Conservation (phyloP, 805 yeast genomes). For the Schwanniomyces pseudopolymorphus region DNA sequence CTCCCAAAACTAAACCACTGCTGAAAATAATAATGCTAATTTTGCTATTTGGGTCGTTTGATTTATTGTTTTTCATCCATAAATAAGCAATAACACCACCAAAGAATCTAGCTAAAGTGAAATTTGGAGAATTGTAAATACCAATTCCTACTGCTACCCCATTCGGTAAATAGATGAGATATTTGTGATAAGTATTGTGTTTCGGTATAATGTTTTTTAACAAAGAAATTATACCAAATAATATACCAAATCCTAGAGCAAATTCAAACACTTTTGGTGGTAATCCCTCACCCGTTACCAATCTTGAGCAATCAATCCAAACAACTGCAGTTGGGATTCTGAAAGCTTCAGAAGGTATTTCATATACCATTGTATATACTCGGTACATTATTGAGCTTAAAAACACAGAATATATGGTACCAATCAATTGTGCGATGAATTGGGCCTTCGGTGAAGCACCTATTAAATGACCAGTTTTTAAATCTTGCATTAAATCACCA, state of each 20-base stretch:
- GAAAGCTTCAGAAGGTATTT: conserved; percentile 78
- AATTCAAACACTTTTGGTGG: conserved; percentile 74
- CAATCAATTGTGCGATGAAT: conserved; percentile 84
- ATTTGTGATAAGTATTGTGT: conserved; percentile 34
- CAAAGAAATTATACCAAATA: conserved; percentile 70
- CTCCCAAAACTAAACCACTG: conserved; percentile 91
- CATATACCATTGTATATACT: conserved; percentile 77
- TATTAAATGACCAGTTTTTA: conserved; percentile 87
- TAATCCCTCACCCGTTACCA: conserved; percentile 86
- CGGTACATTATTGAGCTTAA: conserved; percentile 80
- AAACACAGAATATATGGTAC: conserved; percentile 80
- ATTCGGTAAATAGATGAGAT: conserved; percentile 68
- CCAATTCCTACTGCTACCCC: conserved; percentile 99
- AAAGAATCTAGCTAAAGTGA: conserved; percentile 87
- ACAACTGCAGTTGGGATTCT: conserved; percentile 93
- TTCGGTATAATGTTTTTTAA: conserved; percentile 56
- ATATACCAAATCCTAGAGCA: conserved; percentile 58
- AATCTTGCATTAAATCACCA: conserved; percentile 96
- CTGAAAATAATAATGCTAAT: conserved; percentile 84
- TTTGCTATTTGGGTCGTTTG: conserved; percentile 40
- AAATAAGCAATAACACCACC: conserved; percentile 74
- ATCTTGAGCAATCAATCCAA: conserved; percentile 94
- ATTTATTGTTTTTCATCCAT: conserved; percentile 45
- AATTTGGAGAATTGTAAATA: conserved; percentile 88
- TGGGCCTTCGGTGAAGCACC: conserved; percentile 95